Conservation (phyloP, 805 yeast genomes). For the Candida chauliodis region DNA sequence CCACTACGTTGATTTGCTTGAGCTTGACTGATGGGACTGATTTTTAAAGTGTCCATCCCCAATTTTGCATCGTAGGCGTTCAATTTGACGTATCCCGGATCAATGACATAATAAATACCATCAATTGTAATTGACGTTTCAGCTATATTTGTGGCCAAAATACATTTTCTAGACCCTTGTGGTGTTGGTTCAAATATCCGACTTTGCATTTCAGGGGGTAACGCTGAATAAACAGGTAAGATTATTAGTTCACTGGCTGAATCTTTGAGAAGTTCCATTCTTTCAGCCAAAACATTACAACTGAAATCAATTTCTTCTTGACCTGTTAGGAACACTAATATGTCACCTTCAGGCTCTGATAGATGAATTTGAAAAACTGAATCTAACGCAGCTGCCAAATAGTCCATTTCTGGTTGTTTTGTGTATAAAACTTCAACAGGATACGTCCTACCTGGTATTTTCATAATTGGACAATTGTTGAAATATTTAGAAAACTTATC, state of each 20-base stretch:
- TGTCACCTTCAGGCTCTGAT: slow-evolving; percentile 75
- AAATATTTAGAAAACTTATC: slow-evolving; percentile 80
- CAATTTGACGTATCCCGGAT: slow-evolving; percentile 91
- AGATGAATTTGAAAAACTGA: slow-evolving; percentile 83
- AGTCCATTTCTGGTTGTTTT: slow-evolving; percentile 80
- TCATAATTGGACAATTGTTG: slow-evolving; percentile 73
- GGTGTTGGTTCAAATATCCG: slow-evolving; percentile 90
- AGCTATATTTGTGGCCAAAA: slow-evolving; percentile 93
- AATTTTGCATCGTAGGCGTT: slow-evolving; percentile 83
- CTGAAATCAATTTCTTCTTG: slow-evolving; percentile 94
- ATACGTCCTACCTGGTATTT: slow-evolving; percentile 85
- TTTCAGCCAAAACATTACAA: slow-evolving; percentile 66
- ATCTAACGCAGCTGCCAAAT: slow-evolving; percentile 77
- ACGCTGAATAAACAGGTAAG: slow-evolving; percentile 84
- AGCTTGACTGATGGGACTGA: slow-evolving; percentile 88
- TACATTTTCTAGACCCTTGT: slow-evolving; percentile 75
- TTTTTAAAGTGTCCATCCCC: slow-evolving; percentile 86
- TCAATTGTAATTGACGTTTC: slow-evolving; percentile 96
- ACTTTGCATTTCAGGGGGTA: slow-evolving; percentile 88
- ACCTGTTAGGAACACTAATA: slow-evolving; percentile 81
- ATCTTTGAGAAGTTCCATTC: slow-evolving; percentile 62
- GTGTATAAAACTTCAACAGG: slow-evolving; percentile 86
- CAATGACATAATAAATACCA: slow-evolving; percentile 87
- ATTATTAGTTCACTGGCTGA: slow-evolving; percentile 61
- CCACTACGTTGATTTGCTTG: slow-evolving; percentile 96